Evolutionary conservation across 2,329 filamentous ascomycete genomes (phyloP).

Genomic region (Xylariaceae sp.): DNA sequence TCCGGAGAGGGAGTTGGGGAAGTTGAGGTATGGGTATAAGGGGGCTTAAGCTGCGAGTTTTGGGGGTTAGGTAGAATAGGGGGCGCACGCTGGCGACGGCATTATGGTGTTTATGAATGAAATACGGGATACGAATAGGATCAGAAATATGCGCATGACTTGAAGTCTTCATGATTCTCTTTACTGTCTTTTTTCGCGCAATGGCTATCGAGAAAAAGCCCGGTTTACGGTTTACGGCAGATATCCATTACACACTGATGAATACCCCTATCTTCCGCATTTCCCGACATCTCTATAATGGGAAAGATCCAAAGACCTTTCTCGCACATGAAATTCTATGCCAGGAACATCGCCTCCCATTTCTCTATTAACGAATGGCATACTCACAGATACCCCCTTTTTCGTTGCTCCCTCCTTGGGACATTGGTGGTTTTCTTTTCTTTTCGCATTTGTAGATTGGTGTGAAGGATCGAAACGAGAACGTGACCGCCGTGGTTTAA

Average conservation of each 20-base stretch:
- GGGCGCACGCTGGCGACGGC: background rate
- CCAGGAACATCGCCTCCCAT: background rate
- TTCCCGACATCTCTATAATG: background rate
- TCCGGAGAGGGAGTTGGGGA: conserved; percentile 57
- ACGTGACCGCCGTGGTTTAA: background rate
- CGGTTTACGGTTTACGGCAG: background rate
- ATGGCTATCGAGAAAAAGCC: background rate
- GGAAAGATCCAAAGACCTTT: background rate
- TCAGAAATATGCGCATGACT: background rate
- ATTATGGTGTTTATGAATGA: background rate
- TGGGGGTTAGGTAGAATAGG: background rate
- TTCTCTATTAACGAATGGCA: background rate
- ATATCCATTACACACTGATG: background rate
- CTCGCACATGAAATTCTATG: background rate
- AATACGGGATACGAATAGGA: background rate
- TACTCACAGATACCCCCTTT: background rate
- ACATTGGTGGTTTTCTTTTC: background rate
- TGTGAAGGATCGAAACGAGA: background rate
- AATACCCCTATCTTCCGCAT: background rate
- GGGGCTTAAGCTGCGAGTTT: conserved; percentile 41
- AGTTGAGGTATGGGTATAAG: conserved; percentile 61
- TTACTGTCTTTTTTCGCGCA: too few species aligned
- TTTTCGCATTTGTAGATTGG: background rate
- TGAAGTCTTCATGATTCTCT: background rate
- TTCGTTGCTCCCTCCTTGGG: background rate